Conservation (phyloP, 331 rosid species). For the Phaseolus coccineus region DNA sequence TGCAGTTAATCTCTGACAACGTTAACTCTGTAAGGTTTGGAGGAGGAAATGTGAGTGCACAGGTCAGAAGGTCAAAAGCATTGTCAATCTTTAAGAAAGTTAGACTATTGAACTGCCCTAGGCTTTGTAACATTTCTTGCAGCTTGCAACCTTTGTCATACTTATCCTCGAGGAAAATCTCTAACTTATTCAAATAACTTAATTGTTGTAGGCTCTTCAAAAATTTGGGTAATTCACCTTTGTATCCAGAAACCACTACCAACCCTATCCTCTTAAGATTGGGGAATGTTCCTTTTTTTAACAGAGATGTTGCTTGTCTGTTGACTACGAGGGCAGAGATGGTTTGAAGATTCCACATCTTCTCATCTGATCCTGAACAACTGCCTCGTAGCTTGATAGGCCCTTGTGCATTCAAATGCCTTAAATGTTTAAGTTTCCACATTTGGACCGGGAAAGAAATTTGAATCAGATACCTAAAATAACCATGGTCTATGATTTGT, state of each 20-base stretch:
- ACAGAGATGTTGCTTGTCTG: neutral
- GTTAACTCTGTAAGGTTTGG: constrained; percentile 12
- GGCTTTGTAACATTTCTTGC: neutral
- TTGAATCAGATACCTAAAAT: fast-evolving
- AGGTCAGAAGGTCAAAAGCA: neutral
- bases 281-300: constrained; percentile 7
- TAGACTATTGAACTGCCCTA: neutral
- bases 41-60: constrained; percentile 11
- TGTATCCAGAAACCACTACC: too few relatives aligned
- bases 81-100: neutral
- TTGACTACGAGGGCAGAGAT: neutral
- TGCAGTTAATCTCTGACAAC: neutral
- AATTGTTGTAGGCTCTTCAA: neutral
- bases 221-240: neutral
- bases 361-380: neutral
- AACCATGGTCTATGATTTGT: constrained; percentile 19
- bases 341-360: constrained; percentile 33
- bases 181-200: neutral
- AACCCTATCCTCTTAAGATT: constrained; percentile 33
- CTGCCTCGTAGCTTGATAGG: neutral
- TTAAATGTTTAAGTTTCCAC: constrained; percentile 36
- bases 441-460: constrained; percentile 8
- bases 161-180: neutral
- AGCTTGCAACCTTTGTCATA: neutral
- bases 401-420: neutral